phyloP scores from a whole-genome alignment of 768 basidiomycete species.

The Tulasnella sp. region DNA sequence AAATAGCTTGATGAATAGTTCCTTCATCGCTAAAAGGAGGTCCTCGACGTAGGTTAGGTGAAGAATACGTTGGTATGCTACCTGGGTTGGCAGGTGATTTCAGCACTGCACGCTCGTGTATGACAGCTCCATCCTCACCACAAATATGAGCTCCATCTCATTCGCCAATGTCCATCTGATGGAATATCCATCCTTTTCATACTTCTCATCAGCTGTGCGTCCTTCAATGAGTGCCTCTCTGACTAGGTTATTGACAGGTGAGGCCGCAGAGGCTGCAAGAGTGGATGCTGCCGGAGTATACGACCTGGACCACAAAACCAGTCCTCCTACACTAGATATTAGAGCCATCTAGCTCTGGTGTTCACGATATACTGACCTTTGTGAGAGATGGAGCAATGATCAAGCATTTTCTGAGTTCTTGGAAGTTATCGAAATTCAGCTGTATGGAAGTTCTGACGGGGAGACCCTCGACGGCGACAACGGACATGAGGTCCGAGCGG shows the following conservation, averaged over 20 bases:
- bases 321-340: conserved; percentile 47
- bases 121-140: conserved; percentile 45
- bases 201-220: conserved; percentile 63
- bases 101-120: neutral
- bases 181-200: conserved; percentile 89
- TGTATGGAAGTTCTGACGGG: no score
- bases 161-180: conserved; percentile 93
- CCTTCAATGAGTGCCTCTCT: conserved; percentile 89
- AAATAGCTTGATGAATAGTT: conserved; percentile 77
- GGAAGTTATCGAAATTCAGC: no score
- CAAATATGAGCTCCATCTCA: conserved; percentile 91
- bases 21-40: conserved; percentile 65
- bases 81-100: conserved; percentile 34
- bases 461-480: no score
- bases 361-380: conserved; percentile 43
- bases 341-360: neutral
- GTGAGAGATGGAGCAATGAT: conserved; percentile 91
- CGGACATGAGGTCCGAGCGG: no score
- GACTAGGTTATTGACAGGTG: conserved; percentile 79
- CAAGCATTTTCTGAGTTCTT: conserved; percentile 49
- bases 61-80: conserved; percentile 91
- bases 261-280: conserved; percentile 54
- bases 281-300: conserved; percentile 79
- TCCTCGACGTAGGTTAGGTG: conserved; percentile 90
- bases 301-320: conserved; percentile 89